Base-by-base conservation (phyloP, 768 basidiomycete genomes). In the Phlegmacium glaucopus region DNA sequence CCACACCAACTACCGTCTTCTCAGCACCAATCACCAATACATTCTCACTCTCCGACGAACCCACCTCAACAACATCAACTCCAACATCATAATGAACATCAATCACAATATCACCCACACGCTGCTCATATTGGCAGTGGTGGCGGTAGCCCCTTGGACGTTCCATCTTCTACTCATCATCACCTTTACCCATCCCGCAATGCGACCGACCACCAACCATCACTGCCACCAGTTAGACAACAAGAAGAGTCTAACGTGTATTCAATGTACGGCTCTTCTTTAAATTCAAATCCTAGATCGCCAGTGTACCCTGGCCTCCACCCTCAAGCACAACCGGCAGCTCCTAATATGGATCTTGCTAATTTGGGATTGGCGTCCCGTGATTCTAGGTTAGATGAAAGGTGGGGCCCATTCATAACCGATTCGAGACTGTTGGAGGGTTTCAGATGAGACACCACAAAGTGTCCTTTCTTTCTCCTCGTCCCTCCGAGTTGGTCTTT, bases 381-480 rank as follows among this genome's bases (percentile, higher is more conserved):
- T 12, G 82, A 84, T 47, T 77, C 77, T 12, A 70, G 76, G n/a
- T 73, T 83, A 45, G 80, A 82, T 52, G 80, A 82, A 42, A 74
- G 78, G 51, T 87, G 85, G 84, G 73, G 72, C 52, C 70, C 74
- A 18, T 79, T 87, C 52, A 83, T 87, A 77, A 72, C 76, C 12
- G 79, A 84, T 44, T 76, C 78, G 2, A 80, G 80, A 6, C 62
- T 85, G 37, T 56, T 85, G 44, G 77, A 79, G 52, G 68, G 55
- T 26, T 58, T 58, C 27, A 38, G 15, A 8, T n/a, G n/a, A n/a
- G n/a, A n/a, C n/a, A n/a, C n/a, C n/a, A n/a, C n/a, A n/a, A n/a
- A n/a, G n/a, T n/a, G n/a, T n/a, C n/a, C n/a, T n/a, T n/a, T n/a
- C n/a, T n/a, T n/a, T n/a, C n/a, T n/a, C n/a, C n/a, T n/a, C n/a